These are phyloP conservation scores for Saprolegnia parasitica DNA, from an alignment of 352 stramenopile genomes.

Conservation along the genomic window DNA sequence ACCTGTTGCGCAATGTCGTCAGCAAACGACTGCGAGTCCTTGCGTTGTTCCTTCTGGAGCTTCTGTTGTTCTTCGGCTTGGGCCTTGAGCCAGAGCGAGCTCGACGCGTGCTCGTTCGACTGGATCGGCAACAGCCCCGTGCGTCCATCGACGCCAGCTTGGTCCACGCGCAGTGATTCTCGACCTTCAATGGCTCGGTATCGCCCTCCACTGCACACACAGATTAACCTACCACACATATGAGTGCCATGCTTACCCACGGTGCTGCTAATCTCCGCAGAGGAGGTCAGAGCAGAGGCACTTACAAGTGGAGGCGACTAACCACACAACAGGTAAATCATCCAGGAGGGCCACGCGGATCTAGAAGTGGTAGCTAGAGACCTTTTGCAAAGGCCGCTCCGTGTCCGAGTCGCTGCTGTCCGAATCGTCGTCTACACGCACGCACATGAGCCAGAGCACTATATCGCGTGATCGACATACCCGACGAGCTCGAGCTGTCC, in stretches of 20 bases:
- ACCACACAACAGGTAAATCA: slow-evolving; percentile 28
- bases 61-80: slow-evolving; percentile 85
- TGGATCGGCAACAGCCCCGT: slow-evolving; percentile 43
- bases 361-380: slow-evolving; percentile 52
- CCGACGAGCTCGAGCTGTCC: slow-evolving; percentile 24
- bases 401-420: slow-evolving; percentile 77
- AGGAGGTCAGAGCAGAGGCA: slow-evolving; percentile 48
- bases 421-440: slow-evolving; percentile 76
- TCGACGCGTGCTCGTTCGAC: slow-evolving; percentile 62
- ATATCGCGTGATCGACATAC: slow-evolving; percentile 31
- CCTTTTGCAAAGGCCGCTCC: slow-evolving; percentile 73
- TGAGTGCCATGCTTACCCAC: slow-evolving; percentile 39
- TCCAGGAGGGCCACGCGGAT: slow-evolving; percentile 32
- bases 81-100: slow-evolving; percentile 77
- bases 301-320: slow-evolving; percentile 59
- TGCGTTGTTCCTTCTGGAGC: slow-evolving; percentile 80
- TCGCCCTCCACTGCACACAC: slow-evolving; percentile 52
- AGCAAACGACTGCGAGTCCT: slow-evolving; percentile 60
- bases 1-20: slow-evolving; percentile 68
- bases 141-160: slow-evolving; percentile 71
- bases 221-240: slow-evolving; percentile 34
- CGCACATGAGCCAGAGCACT: slow-evolving; percentile 63
- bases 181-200: slow-evolving; percentile 64
- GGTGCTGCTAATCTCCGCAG: slow-evolving; percentile 36
- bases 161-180: slow-evolving; percentile 81